These are phyloP conservation scores for Pleoardoris graminearum DNA, from an alignment of 2,329 filamentous ascomycete species.

Conservation along the genomic window DNA sequence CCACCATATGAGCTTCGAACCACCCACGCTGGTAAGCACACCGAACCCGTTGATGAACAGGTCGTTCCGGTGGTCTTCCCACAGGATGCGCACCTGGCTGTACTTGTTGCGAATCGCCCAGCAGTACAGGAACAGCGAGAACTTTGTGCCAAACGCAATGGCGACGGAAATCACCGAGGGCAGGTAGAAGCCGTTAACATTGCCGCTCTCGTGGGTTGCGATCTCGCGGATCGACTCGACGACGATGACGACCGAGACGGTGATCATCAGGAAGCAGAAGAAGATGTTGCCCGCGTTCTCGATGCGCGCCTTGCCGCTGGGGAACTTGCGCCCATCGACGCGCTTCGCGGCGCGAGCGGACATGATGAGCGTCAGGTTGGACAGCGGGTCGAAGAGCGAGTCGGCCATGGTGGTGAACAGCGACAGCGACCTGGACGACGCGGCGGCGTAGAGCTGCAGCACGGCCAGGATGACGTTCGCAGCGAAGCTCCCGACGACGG, in stretches of 20 bases:
- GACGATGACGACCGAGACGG: conserved; percentile 89
- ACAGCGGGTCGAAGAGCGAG: conserved; percentile 88
- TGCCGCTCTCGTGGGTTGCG: conserved; percentile 49
- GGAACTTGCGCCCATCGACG: conserved; percentile 84
- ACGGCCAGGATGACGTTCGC: conserved; percentile 80
- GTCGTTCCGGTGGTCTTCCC: conserved; percentile 97
- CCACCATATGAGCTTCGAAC: conserved; percentile 89
- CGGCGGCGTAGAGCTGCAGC: conserved; percentile 86
- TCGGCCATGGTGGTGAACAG: conserved; percentile 98
- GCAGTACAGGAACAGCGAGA: conserved; percentile 85
- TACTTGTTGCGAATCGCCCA: conserved; percentile 90
- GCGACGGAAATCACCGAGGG: conserved; percentile 83
- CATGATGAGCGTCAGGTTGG: conserved; percentile 83
- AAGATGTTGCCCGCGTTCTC: conserved; percentile 95
- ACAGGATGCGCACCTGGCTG: conserved; percentile 86
- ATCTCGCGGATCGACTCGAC: conserved; percentile 81
- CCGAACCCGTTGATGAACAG: conserved; percentile 94
- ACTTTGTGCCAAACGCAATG: conserved; percentile 82
- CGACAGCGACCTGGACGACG: conserved; percentile 85
- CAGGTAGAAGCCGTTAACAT: conserved; percentile 69
- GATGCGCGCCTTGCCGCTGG: conserved; percentile 88
- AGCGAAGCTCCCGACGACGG: conserved; percentile 68
- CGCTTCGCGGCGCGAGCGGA: conserved; percentile 85
- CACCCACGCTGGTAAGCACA: conserved; percentile 88
- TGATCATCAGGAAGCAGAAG: conserved; percentile 95